Evolutionary conservation across 306 rosid species (phyloP).

Genomic region (Rubus idaeus): DNA sequence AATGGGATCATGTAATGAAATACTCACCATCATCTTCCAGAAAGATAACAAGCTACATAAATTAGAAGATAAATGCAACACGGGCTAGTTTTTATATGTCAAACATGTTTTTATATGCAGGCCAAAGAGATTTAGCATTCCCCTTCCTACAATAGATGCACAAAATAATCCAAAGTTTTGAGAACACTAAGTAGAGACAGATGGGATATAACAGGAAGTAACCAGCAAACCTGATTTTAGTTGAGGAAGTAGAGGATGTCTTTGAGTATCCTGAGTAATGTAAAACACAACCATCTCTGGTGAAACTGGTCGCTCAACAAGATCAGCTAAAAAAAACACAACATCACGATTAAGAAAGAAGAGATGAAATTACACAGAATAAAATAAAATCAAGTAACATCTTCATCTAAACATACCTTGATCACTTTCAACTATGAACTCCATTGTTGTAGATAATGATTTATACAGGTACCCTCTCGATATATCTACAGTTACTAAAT

Average conservation of each 20-base stretch:
- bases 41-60: conserved; percentile 8
- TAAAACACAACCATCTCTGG: conserved; percentile 84
- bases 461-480: conserved; percentile 81
- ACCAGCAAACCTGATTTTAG: conserved; percentile 69
- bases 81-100: too few relatives aligned
- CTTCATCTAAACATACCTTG: conserved; percentile 38
- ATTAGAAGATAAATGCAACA: conserved; percentile 16
- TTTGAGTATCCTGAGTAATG: conserved; percentile 94
- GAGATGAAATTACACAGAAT: background rate
- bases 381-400: background rate
- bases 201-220: conserved; percentile 4
- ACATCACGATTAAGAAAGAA: conserved; percentile 3
- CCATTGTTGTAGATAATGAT: conserved; percentile 73
- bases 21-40: conserved; percentile 4
- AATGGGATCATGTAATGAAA: conserved; percentile 12
- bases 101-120: background rate
- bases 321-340: conserved; percentile 55
- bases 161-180: background rate
- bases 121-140: conserved; percentile 1
- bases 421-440: conserved; percentile 86
- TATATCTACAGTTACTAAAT: conserved; percentile 74
- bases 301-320: conserved; percentile 62
- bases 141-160: background rate
- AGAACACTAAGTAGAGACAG: background rate
- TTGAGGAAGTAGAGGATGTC: conserved; percentile 89